These are phyloP conservation scores for Botrytis squamosa DNA, from an alignment of 2,329 filamentous ascomycete genomes.

Conservation along the genomic window DNA sequence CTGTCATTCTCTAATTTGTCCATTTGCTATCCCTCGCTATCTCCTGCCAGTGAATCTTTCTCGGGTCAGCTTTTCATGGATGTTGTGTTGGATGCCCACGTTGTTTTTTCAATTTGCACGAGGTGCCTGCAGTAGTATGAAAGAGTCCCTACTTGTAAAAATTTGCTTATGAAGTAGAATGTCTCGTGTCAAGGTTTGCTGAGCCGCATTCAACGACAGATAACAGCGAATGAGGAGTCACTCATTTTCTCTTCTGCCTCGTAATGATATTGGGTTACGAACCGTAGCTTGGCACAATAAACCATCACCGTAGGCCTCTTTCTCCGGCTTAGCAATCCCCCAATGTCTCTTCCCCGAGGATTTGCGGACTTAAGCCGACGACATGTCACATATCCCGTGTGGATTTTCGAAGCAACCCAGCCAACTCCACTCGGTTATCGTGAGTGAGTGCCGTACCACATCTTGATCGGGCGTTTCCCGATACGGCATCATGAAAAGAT, in stretches of 20 bases:
- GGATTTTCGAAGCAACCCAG: not conserved
- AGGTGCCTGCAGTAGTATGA: constrained; percentile 5
- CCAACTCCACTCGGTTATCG: not conserved
- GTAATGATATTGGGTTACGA: not conserved
- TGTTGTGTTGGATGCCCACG: not conserved
- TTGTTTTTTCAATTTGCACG: not conserved
- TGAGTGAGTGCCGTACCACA: constrained; percentile 1
- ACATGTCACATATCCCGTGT: not conserved
- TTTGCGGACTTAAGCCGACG: not conserved
- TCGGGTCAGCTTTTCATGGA: constrained; percentile 4
- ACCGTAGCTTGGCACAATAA: not conserved
- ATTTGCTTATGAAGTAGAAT: not conserved
- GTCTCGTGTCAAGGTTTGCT: not conserved
- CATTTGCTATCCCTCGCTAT: not conserved
- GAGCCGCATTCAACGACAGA: not conserved
- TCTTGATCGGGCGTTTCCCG: not conserved
- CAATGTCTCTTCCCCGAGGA: not conserved
- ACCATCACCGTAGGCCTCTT: not conserved
- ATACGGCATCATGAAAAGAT: not conserved
- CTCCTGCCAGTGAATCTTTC: not conserved
- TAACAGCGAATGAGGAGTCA: not conserved
- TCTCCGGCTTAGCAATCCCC: constrained; percentile 2
- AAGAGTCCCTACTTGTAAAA: not conserved
- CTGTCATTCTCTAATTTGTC: not conserved
- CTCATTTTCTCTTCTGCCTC: not conserved